Evolutionary conservation across 1,139 yeast species (phyloP).

Genomic region (Taiozyma sp.): DNA sequence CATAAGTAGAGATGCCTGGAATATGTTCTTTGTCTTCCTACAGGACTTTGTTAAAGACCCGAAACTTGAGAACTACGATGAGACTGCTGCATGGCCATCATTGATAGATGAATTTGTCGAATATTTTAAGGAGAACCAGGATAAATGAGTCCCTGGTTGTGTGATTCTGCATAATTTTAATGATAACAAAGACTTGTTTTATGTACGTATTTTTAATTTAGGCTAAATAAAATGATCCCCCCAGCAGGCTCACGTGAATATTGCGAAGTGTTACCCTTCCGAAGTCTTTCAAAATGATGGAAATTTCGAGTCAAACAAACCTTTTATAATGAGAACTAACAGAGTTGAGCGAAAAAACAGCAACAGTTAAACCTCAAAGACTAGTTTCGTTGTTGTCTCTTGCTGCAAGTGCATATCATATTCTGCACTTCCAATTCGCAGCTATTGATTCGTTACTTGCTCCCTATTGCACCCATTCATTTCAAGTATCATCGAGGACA

Average conservation of each 20-base stretch:
- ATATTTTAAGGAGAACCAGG: conserved; percentile 30
- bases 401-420: background rate
- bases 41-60: conserved; percentile 49
- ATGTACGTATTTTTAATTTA: background rate
- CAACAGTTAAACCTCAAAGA: background rate
- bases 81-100: conserved; percentile 88
- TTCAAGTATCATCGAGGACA: background rate
- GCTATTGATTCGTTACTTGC: background rate
- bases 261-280: background rate
- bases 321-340: background rate
- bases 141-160: background rate
- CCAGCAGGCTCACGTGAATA: background rate
- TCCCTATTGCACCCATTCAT: background rate
- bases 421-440: background rate
- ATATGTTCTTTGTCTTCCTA: conserved; percentile 70
- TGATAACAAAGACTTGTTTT: background rate
- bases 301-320: background rate
- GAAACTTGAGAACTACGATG: conserved; percentile 54
- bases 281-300: background rate
- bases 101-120: conserved; percentile 82
- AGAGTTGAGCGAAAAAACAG: background rate
- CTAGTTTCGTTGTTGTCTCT: background rate
- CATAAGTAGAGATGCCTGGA: conserved; percentile 76
- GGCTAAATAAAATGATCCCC: background rate
- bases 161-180: background rate